Base-by-base conservation (phyloP, 108 stramenopile species). In the Pseudonitzschia delicatissima region DNA sequence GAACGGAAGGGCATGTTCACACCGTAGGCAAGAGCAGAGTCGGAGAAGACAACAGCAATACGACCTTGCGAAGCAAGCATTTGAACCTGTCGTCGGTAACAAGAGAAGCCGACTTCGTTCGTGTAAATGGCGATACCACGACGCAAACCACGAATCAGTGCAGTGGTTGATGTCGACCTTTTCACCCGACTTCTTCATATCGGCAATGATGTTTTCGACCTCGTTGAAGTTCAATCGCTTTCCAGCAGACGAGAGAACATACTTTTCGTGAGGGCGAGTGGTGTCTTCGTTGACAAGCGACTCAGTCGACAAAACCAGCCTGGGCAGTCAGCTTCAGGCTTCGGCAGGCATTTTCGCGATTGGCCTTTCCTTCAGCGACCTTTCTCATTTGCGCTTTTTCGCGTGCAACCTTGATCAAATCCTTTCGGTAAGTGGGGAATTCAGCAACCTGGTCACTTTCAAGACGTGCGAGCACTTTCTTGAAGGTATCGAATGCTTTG, bases 1-100 rank as follows among this genome's bases (percentile, higher is more conserved):
- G 95, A 91, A 66, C 98, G 93, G 96, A 99, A 99, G 13, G 98
- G 98, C 98, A 99, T 99, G 82, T 99, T 99, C 13, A 99, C 97
- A 34, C 98, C 98, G 74, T 98, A 99, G 1, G 98, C 98, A 47
- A 99, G 84, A n/a, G 96, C 96, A 53, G 93, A 87, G 71, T 99
- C 98, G 37, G 93, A 94, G 59, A 99, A 97, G 11, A 99, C 98
- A 63, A 99, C 94, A n/a, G 94, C 97, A 18, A 99, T 83, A 68
- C 96, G 94, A 66, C 97, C 98, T 76, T 97, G 92, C 71, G 97
- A 96, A 26, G 98, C 98, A 26, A 99, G 79, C 76, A 92, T 89
- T 78, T 98, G 97, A 47, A 99, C 97, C 57, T 97, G 92, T 34
- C 98, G 86, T 21, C 97, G 94, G 80, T 99, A 99, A 67, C 92